phyloP scores from a whole-genome alignment of 2,329 filamentous ascomycete species.

The Dactylellina cionopaga region DNA sequence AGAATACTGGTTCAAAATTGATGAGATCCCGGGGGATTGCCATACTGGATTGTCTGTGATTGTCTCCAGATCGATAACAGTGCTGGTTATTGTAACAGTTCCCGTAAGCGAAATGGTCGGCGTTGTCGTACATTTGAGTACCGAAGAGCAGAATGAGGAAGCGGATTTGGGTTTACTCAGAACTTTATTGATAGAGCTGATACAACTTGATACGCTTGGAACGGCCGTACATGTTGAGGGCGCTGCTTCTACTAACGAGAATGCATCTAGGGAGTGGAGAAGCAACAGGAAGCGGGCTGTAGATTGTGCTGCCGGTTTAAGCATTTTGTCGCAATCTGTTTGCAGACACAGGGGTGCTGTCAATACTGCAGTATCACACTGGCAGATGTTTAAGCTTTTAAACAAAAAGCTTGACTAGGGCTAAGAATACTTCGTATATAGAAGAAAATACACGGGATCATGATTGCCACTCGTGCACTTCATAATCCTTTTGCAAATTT shows the following conservation, averaged over 20 bases:
- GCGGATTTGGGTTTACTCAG: conserved; percentile 1
- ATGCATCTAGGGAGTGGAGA: too few relatives aligned
- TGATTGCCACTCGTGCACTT: too few relatives aligned
- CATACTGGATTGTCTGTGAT: not conserved
- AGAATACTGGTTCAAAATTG: not conserved
- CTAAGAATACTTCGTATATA: too few relatives aligned
- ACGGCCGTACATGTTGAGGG: conserved; percentile 1
- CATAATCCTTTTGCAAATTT: too few relatives aligned
- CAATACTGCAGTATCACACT: too few relatives aligned
- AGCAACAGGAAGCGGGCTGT: too few relatives aligned
- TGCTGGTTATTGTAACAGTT: not conserved
- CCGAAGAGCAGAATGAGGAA: conserved; percentile 5
- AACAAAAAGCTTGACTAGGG: too few relatives aligned
- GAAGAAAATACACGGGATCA: too few relatives aligned
- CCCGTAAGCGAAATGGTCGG: not conserved
- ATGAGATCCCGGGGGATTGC: not conserved
- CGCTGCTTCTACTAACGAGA: not conserved
- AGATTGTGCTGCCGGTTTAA: too few relatives aligned
- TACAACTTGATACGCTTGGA: conserved; percentile 5
- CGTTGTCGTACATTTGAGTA: conserved; percentile 1
- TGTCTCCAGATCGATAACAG: not conserved
- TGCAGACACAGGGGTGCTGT: too few relatives aligned
- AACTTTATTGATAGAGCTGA: not conserved
- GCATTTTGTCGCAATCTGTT: too few relatives aligned
- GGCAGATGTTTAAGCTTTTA: too few relatives aligned